phyloP scores from a whole-genome alignment of 2,329 filamentous ascomycete genomes.

The Pseudocercospora pini-densiflorae region DNA sequence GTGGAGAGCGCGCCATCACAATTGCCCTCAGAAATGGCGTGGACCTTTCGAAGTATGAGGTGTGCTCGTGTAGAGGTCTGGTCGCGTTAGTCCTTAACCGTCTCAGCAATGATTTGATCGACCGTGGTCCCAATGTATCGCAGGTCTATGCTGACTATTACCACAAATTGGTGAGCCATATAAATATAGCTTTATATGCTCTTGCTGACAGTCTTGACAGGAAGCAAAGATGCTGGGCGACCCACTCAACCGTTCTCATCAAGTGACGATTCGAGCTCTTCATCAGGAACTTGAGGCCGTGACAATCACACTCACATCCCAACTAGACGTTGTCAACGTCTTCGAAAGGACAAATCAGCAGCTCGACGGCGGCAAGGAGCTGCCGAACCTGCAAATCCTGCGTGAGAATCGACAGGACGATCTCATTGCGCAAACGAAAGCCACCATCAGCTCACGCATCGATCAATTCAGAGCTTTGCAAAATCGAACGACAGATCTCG shows the following conservation, averaged over 20 bases:
- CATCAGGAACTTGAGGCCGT: slow-evolving; percentile 20
- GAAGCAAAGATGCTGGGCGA: slow-evolving; percentile 21
- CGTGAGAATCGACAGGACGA: slow-evolving; percentile 11
- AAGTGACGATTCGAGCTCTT: slow-evolving; percentile 16
- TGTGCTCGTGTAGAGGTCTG: slow-evolving; percentile 21
- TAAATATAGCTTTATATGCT: neutral
- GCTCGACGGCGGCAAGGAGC: slow-evolving; percentile 7
- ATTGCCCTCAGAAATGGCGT: slow-evolving; percentile 7
- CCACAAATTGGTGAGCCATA: slow-evolving; percentile 10
- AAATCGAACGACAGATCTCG: slow-evolving; percentile 16
- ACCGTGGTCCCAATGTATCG: slow-evolving; percentile 12
- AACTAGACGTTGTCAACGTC: slow-evolving; percentile 16
- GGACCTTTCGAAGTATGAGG: slow-evolving; percentile 17
- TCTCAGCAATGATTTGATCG: slow-evolving; percentile 17
- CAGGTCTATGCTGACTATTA: slow-evolving; percentile 19
- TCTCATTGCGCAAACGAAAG: slow-evolving; percentile 14
- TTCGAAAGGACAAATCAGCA: slow-evolving; percentile 15
- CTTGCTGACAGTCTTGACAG: slow-evolving; percentile 4
- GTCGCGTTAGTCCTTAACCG: slow-evolving; percentile 18
- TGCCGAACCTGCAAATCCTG: slow-evolving; percentile 6
- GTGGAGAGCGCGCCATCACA: slow-evolving; percentile 10
- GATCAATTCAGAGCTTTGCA: slow-evolving; percentile 18
- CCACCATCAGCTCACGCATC: slow-evolving; percentile 14
- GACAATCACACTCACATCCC: slow-evolving; percentile 11
- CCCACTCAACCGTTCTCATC: slow-evolving; percentile 16